Percentiles rank a stretch among this genome's conserved stretches.
These are phyloP conservation scores for Fusarium mangiferae DNA, from an alignment of 2,329 filamentous ascomycete genomes.

Conservation along the genomic window DNA sequence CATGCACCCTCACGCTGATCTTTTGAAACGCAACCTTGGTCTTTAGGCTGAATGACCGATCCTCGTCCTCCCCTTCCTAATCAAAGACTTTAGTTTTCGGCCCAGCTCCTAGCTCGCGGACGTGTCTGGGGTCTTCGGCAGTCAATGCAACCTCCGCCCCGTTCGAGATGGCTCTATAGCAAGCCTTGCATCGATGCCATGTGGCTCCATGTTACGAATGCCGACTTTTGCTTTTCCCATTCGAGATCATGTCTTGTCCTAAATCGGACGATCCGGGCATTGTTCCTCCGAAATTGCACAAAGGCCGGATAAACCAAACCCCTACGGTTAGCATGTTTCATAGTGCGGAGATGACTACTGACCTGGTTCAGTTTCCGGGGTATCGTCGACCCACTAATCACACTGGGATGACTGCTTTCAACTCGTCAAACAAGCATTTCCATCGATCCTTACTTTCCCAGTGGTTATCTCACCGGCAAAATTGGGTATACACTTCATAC, in stretches of 20 bases:
- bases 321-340: conserved; percentile 14
- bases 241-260: conserved; percentile 1
- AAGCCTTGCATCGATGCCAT: neutral
- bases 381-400: conserved; percentile 20
- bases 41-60: conserved; percentile 31
- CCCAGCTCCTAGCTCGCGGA: neutral
- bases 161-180: neutral
- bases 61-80: conserved; percentile 2
- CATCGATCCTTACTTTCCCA: neutral
- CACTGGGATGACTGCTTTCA: neutral
- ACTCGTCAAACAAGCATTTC: neutral
- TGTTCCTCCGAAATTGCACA: conserved; percentile 31
- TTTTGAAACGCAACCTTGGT: conserved; percentile 17
- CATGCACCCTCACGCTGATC: neutral
- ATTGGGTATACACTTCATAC: neutral
- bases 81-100: neutral
- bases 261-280: conserved; percentile 17
- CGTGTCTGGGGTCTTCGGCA: conserved; percentile 11
- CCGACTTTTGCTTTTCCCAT: neutral
- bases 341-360: conserved; percentile 22
- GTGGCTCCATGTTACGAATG: conserved; percentile 14
- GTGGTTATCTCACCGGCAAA: conserved; percentile 23
- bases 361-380: neutral
- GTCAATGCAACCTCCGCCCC: conserved; percentile 19
- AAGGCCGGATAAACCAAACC: conserved; percentile 22